Evolutionary conservation across 441 rosid species (phyloP), one percentile per base, ranked within the genome.

Genomic region (Pelargonium fulgidum): DNA sequence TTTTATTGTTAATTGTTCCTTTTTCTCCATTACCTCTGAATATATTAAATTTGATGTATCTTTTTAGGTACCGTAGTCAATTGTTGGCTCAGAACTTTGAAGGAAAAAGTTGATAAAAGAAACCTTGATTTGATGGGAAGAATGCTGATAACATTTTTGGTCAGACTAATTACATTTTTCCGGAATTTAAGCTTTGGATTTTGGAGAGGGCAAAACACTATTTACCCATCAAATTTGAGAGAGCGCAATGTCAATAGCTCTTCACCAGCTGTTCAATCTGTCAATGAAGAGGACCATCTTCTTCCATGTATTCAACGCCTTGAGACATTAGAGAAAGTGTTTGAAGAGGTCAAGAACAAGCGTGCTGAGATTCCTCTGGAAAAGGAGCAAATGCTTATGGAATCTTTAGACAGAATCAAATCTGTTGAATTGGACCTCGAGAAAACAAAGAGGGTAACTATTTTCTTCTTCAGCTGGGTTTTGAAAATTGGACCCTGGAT

Each of bases 321-420:
- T 62, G 79, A 85, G 85, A 79, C 80, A 70, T 82, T 91, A 47
- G 97, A 91, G 83, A 86, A 84, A 65, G 74, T 65, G 62, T 77
- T 84, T 0, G 88, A 86, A 66, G 92, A 94, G 42, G 83, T 94
- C 45, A 72, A 79, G 65, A 85, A 81, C 74, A 90, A 83, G 75
- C 96, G 93, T 20, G 80, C 86, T 29, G 83, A 63, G 44, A 87
- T 94, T 50, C 99, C 99, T 1, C 22, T 74, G 59, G 99, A 88
- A 75, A 91, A 94, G 80, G 99, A 91, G 75, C 84, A 80, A 78
- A 85, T 88, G 82, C 82, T 94, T 7, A 74, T 79, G 82, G 88
- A 94, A 67, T 91, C 96, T 73, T 77, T 91, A 33, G 96, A 91
- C 70, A 87, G 99, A 78, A 94, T 94, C 69, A 94, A 85, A 70